Base-by-base conservation (phyloP, 208 protist species). In the Spironucleus salmonicida region DNA sequence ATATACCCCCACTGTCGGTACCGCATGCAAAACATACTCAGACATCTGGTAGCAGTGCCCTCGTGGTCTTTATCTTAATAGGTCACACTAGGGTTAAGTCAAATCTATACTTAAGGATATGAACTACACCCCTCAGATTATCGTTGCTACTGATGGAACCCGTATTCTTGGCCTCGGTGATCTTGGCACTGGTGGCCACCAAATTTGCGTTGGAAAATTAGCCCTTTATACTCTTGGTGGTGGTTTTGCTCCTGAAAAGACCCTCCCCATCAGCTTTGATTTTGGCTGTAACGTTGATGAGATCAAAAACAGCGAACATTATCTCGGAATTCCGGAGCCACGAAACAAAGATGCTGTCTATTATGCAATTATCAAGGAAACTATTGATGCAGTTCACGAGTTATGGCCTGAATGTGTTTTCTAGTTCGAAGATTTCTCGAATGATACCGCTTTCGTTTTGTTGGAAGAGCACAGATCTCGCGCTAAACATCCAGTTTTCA, bases 351-450 rank as follows among this genome's bases (percentile, higher is more conserved):
- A 61, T 7, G 59, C 4, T 27, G 66, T 53, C 0, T 75, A 61
- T 34, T 62, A 66, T n/a, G 76, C 67, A 0, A 15, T 84, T 19
- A 53, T 86, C 13, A 68, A 83, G 38, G 85, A 88, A 58, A 82
- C 83, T 62, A 76, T 88, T 34, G 27, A 39, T 1, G 76, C 83
- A 23, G 74, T 83, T 0, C 27, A 76, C 11, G 1, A 9, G 9
- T 74, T 75, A 29, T 85, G 75, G 62, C 83, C 85, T 29, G 29
- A 78, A 4, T 79, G 75, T 42, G 69, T 89, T 0, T 58, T 87
- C 26, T 85, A 89, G 69, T 89, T 86, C 49, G 86, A 89, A 74
- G 86, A 89, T 77, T 89, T 89, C 79, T 79, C 76, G 26, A 86
- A 83, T n/a, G 82, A 85, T 59, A 85, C 81, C 58, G 82, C 83